Conservation (phyloP, 192 early-diverging fungal species). For the Borealophlyctis nickersoniae region DNA sequence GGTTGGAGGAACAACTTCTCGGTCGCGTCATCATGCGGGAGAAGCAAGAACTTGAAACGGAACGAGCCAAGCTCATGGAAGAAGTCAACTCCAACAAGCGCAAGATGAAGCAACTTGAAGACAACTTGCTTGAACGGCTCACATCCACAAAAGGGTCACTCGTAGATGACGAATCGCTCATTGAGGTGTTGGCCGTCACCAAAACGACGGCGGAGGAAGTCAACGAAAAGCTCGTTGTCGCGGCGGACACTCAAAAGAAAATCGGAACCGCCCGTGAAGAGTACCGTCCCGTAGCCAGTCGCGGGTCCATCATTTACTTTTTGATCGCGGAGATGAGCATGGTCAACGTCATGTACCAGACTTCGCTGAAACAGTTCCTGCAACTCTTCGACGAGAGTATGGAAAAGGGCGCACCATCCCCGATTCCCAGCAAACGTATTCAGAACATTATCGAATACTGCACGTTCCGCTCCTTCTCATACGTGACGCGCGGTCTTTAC, state of each 20-base stretch:
- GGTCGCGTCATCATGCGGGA: slow-evolving; percentile 66
- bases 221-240: slow-evolving; percentile 61
- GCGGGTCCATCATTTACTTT: slow-evolving; percentile 64
- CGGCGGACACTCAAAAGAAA: slow-evolving; percentile 67
- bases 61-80: slow-evolving; percentile 60
- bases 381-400: slow-evolving; percentile 67
- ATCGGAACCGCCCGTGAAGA: slow-evolving; percentile 63
- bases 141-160: slow-evolving; percentile 65
- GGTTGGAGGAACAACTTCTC: slow-evolving; percentile 62
- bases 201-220: slow-evolving; percentile 66
- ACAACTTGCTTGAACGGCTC: slow-evolving; percentile 59
- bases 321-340: slow-evolving; percentile 68
- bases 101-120: slow-evolving; percentile 70
- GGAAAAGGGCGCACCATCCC: slow-evolving; percentile 61
- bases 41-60: slow-evolving; percentile 67
- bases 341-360: slow-evolving; percentile 69
- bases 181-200: slow-evolving; percentile 62
- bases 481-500: slow-evolving; percentile 59
- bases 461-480: slow-evolving; percentile 58
- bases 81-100: slow-evolving; percentile 65
- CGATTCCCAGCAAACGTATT: slow-evolving; percentile 62
- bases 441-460: slow-evolving; percentile 69
- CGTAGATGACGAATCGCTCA: slow-evolving; percentile 65
- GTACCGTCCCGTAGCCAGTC: slow-evolving; percentile 59
- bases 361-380: slow-evolving; percentile 62